phyloP scores from a whole-genome alignment of 108 stramenopile species.

The Phaeodactylum tricornutum region DNA sequence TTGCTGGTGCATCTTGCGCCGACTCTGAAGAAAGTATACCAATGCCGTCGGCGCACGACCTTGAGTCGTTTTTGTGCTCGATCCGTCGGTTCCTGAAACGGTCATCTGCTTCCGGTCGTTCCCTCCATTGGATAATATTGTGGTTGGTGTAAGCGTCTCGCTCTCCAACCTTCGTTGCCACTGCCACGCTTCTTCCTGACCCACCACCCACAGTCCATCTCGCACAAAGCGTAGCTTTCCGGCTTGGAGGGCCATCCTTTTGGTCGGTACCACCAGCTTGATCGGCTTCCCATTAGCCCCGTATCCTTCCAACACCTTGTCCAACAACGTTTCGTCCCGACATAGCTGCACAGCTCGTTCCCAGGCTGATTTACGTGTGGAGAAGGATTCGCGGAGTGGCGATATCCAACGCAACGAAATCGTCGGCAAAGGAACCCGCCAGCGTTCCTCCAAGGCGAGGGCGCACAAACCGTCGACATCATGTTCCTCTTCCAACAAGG shows the following conservation, averaged over 20 bases:
- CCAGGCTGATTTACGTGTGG: slow-evolving; percentile 59
- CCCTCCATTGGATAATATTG: too few relatives aligned
- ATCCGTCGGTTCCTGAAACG: background rate
- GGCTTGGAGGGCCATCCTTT: slow-evolving; percentile 46
- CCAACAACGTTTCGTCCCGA: slow-evolving; percentile 44
- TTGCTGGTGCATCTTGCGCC: slow-evolving; percentile 13
- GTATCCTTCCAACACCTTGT: slow-evolving; percentile 48
- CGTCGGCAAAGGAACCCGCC: slow-evolving; percentile 15
- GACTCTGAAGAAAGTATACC: slow-evolving; percentile 12
- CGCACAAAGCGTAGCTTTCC: slow-evolving; percentile 63
- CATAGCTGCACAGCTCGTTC: slow-evolving; percentile 40
- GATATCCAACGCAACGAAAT: slow-evolving; percentile 45
- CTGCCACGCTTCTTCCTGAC: slow-evolving; percentile 78
- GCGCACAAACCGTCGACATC: slow-evolving; percentile 20
- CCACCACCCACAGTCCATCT: slow-evolving; percentile 84
- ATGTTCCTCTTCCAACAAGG: slow-evolving; percentile 9
- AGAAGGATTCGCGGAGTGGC: slow-evolving; percentile 51
- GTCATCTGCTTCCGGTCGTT: background rate
- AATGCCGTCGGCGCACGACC: slow-evolving; percentile 16
- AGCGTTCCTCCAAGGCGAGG: slow-evolving; percentile 22
- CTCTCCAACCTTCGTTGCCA: slow-evolving; percentile 9
- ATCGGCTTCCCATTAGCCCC: slow-evolving; percentile 50
- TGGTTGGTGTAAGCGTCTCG: too few relatives aligned
- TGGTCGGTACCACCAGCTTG: slow-evolving; percentile 46
- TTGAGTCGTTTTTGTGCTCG: too few relatives aligned